Evolutionary conservation across 2,329 filamentous ascomycete genomes (phyloP).

Genomic region (Fusarium sp.): DNA sequence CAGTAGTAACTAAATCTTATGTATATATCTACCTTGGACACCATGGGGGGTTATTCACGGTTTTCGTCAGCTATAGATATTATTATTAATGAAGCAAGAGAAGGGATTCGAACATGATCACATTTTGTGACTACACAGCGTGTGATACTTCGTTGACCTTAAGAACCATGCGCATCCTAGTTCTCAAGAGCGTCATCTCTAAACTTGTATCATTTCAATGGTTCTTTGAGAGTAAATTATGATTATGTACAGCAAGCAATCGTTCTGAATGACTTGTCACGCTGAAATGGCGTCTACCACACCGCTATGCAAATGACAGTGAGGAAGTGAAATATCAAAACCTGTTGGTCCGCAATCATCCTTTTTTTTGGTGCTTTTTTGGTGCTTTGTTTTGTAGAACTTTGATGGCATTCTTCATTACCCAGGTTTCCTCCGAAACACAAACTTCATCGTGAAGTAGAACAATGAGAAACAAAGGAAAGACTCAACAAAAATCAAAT

Average conservation of each 20-base stretch:
- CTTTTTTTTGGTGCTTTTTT: slow-evolving; percentile 25
- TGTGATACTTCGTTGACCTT: background rate
- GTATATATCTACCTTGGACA: slow-evolving; percentile 20
- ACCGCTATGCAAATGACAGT: slow-evolving; percentile 44
- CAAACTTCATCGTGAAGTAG: slow-evolving; percentile 16
- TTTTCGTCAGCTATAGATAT: slow-evolving; percentile 9
- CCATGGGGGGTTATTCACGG: background rate
- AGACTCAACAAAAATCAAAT: slow-evolving; percentile 22
- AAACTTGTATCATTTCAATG: slow-evolving; percentile 18
- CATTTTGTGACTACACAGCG: background rate
- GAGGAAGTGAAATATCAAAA: slow-evolving; percentile 27
- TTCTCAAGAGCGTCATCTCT: background rate
- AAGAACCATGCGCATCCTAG: background rate
- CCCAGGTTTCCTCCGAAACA: slow-evolving; percentile 11
- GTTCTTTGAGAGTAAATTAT: slow-evolving; percentile 44
- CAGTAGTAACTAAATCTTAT: slow-evolving; percentile 57
- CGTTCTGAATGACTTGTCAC: slow-evolving; percentile 16
- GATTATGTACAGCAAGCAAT: slow-evolving; percentile 47
- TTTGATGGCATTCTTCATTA: slow-evolving; percentile 18
- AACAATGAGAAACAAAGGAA: slow-evolving; percentile 35
- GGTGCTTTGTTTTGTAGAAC: slow-evolving; percentile 12
- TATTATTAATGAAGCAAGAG: slow-evolving; percentile 24
- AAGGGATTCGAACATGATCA: background rate
- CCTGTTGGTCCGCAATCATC: slow-evolving; percentile 26
- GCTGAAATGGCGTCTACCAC: slow-evolving; percentile 32